phyloP scores from a whole-genome alignment of 805 yeast genomes.

The Schwanniomyces vanrijiae region DNA sequence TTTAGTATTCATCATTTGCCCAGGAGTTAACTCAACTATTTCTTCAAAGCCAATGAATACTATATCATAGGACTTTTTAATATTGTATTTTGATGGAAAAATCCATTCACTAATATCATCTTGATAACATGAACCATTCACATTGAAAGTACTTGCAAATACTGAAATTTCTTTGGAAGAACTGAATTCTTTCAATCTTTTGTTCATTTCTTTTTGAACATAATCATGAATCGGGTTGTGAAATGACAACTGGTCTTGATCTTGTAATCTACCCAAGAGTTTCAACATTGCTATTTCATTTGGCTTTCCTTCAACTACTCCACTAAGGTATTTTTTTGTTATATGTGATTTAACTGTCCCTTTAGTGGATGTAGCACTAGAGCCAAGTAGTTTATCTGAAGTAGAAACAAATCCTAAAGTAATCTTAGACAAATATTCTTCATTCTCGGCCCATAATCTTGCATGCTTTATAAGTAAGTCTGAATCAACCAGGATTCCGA shows the following conservation, averaged over 20 bases:
- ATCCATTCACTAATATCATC: conserved; percentile 46
- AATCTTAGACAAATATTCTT: conserved; percentile 36
- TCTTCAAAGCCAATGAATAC: conserved; percentile 88
- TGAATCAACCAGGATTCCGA: conserved; percentile 31
- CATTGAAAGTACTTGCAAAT: conserved; percentile 54
- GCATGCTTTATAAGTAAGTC: conserved; percentile 42
- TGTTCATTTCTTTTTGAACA: conserved; percentile 42
- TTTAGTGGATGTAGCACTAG: conserved; percentile 41
- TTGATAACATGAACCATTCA: conserved; percentile 48
- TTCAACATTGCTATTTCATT: conserved; percentile 46
- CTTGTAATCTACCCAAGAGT: conserved; percentile 48
- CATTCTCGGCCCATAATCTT: conserved; percentile 49
- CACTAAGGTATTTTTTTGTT: conserved; percentile 37
- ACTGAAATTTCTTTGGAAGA: conserved; percentile 40
- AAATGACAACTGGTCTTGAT: conserved; percentile 43
- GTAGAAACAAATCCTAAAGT: conserved; percentile 39
- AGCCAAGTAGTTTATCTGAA: conserved; percentile 39
- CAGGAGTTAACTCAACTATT: conserved; percentile 73
- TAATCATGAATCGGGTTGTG: conserved; percentile 57
- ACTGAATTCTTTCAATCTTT: conserved; percentile 39
- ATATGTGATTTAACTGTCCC: conserved; percentile 33
- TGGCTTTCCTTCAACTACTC: conserved; percentile 40
- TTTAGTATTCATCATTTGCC: conserved; percentile 81
- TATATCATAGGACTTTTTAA: conserved; percentile 53
- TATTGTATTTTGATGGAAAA: conserved; percentile 36